phyloP scores from a whole-genome alignment of 768 basidiomycete genomes.

The Coprinopsis marcescibilis region DNA sequence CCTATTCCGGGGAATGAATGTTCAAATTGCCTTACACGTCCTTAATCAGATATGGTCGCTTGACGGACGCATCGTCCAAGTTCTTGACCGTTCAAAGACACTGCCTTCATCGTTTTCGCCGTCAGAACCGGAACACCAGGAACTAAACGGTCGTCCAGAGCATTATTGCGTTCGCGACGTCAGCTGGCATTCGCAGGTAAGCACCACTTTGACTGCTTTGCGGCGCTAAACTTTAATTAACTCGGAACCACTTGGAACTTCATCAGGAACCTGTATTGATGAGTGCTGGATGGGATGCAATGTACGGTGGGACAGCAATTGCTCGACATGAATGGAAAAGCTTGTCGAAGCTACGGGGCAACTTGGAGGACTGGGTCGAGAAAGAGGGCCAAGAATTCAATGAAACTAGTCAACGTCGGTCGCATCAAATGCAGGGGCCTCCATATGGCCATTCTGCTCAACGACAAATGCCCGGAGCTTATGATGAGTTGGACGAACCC shows the following conservation, averaged over 20 bases:
- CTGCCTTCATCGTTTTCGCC: constrained; percentile 70
- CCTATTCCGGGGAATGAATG: constrained; percentile 6
- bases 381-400: constrained; percentile 31
- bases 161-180: constrained; percentile 82
- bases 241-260: background rate
- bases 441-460: background rate
- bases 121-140: constrained; percentile 48
- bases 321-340: constrained; percentile 98
- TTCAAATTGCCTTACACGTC: constrained; percentile 1
- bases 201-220: constrained; percentile 5
- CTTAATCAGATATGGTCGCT: constrained; percentile 84
- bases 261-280: constrained; percentile 80
- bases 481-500: constrained; percentile 9
- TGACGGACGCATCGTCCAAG: constrained; percentile 80
- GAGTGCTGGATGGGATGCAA: constrained; percentile 84
- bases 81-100: constrained; percentile 74
- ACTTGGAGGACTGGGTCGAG: constrained; percentile 73
- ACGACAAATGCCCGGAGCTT: constrained; percentile 11
- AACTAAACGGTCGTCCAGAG: constrained; percentile 22
- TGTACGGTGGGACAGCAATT: constrained; percentile 63
- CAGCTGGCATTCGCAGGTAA: constrained; percentile 85
- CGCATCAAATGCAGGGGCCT: constrained; percentile 14
- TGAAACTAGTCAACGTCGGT: constrained; percentile 20
- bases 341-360: constrained; percentile 59
- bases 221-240: background rate